Base-by-base conservation (phyloP, 164 flowering plant genomes). In the Paratinospora sagittata region DNA sequence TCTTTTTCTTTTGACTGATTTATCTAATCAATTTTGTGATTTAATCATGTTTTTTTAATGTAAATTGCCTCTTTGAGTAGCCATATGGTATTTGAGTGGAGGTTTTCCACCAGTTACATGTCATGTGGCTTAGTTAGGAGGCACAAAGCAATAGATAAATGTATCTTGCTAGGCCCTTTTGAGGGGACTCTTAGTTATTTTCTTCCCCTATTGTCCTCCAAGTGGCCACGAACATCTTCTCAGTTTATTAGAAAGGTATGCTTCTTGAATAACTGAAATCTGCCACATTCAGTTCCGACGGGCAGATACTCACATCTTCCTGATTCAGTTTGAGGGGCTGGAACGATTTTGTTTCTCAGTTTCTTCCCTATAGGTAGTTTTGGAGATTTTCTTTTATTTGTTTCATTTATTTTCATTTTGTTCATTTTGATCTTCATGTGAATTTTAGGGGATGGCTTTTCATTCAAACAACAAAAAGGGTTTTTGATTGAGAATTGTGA, bases 221-320 rank as follows among this genome's bases (percentile, higher is more conserved):
- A 81, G 79, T 70, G 71, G 74, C 81, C 83, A 74, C 39, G 0
- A 74, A 78, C 75, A 78, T 36, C 62, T 37, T 52, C 33, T 55
- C 47, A 14, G 43, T 24, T 41, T n/a, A n/a, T 65, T 30, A 23
- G 7, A 27, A 64, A 34, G 66, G 27, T 21, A 36, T 55, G 82
- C 82, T 78, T 74, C 70, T 21, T 34, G 77, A 79, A 81, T 78
- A 76, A 72, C 75, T 77, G 76, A 65, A 67, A 6, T 6, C 41
- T 57, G 39, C 55, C 70, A 70, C 69, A 13, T 74, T 74, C 78
- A 78, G 84, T 76, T 75, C 81, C 76, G 84, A 78, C 81, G 67
- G 78, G 58, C 16, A 3, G 27, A 21, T 66, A 17, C 41, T 68
- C 47, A n/a, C n/a, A n/a, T n/a, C n/a, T n/a, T n/a, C n/a, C 36